Conservation (phyloP, 768 basidiomycete species). For the Candolleomyces efflorescens region DNA sequence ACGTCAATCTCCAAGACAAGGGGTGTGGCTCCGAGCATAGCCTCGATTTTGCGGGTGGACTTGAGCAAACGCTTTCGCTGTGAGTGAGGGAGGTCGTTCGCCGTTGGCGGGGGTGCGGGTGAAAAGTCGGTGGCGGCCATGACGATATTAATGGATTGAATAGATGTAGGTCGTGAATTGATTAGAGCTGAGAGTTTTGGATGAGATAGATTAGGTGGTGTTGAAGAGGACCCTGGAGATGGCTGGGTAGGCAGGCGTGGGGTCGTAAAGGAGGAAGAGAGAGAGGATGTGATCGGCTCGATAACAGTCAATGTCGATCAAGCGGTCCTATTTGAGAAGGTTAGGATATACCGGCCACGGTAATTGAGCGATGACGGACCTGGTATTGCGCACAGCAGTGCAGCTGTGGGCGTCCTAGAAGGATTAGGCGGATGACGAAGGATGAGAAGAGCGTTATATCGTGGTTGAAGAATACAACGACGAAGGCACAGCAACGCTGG, state of each 20-base stretch:
- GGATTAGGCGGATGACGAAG: background rate
- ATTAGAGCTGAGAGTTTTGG: background rate
- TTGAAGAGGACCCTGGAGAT: background rate
- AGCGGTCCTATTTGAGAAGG: background rate
- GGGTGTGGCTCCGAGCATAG: conserved; percentile 46
- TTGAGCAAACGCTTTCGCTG: conserved; percentile 53
- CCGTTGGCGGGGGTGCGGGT: conserved; percentile 39
- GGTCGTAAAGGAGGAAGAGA: background rate
- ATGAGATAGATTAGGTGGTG: background rate
- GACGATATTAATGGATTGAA: no score
- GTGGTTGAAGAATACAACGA: background rate
- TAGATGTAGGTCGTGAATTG: no score
- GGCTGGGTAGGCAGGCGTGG: background rate
- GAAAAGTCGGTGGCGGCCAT: background rate
- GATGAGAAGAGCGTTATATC: background rate
- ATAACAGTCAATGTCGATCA: conserved; percentile 3
- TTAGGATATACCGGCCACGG: background rate
- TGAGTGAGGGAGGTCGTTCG: conserved; percentile 40
- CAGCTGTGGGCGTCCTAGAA: background rate
- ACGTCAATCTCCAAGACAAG: conserved; percentile 26
- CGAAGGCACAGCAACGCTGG: background rate
- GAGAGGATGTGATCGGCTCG: background rate
- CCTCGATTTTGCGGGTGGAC: conserved; percentile 53
- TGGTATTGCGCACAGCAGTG: background rate
- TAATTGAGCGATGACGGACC: background rate